Evolutionary conservation across 2,329 filamentous ascomycete species (phyloP).

Genomic region (Claviceps fusiformis): DNA sequence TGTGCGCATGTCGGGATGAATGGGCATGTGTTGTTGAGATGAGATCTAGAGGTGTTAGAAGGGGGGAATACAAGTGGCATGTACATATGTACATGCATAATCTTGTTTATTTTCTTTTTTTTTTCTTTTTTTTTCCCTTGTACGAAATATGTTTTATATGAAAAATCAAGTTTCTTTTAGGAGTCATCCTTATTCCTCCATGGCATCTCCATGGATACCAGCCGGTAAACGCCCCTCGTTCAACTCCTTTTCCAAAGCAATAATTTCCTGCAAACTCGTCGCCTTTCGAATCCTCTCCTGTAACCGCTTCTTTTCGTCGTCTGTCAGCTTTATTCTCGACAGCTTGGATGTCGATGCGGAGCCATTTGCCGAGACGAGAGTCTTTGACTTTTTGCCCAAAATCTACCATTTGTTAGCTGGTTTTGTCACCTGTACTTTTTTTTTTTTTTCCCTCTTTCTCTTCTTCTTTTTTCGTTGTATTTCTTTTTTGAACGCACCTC

Average conservation of each 20-base stretch:
- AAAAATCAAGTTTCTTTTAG: no score
- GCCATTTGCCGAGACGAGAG: slow-evolving; percentile 41
- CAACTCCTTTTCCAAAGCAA: slow-evolving; percentile 77
- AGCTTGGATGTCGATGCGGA: slow-evolving; percentile 42
- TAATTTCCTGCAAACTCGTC: slow-evolving; percentile 80
- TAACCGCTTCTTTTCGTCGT: slow-evolving; percentile 73
- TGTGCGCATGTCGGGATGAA: background rate
- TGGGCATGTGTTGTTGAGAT: background rate
- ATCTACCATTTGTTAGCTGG: slow-evolving; percentile 37
- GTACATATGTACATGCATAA: background rate
- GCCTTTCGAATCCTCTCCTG: slow-evolving; percentile 81
- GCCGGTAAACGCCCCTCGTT: slow-evolving; percentile 76
- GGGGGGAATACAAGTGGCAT: no score
- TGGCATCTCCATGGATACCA: slow-evolving; percentile 42
- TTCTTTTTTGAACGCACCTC: slow-evolving; percentile 32
- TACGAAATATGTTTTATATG: no score
- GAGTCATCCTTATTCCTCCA: slow-evolving; percentile 40
- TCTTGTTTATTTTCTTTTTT: no score
- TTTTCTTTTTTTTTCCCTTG: background rate
- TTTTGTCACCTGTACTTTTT: background rate
- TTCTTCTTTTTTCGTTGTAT: background rate
- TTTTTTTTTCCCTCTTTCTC: background rate
- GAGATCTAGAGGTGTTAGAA: no score
- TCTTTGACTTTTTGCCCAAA: slow-evolving; percentile 69
- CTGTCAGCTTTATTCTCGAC: slow-evolving; percentile 71